Evolutionary conservation across 129 eudicot genomes (phyloP).

Genomic region (Daucus carota): DNA sequence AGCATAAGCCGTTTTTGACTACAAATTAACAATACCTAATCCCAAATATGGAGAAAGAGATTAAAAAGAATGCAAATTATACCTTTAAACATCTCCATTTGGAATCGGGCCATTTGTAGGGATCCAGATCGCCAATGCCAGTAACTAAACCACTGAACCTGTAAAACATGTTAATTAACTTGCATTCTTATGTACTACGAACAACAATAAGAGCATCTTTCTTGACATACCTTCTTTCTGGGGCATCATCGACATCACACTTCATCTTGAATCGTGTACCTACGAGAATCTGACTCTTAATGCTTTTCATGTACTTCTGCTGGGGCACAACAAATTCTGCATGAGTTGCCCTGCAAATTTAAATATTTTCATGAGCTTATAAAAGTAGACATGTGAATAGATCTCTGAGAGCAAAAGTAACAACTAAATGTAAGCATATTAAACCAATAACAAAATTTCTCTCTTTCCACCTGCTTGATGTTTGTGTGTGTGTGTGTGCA

Average conservation of each 20-base stretch:
- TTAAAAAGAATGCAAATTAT: constrained; percentile 5
- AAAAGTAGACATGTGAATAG: background rate
- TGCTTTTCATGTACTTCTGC: constrained; percentile 42
- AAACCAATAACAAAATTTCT: background rate
- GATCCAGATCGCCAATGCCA: constrained; percentile 70
- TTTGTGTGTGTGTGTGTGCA: background rate
- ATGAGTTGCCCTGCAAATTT: constrained; percentile 61
- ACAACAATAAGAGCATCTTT: background rate
- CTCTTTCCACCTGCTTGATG: background rate
- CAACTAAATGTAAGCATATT: background rate
- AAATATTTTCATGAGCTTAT: background rate
- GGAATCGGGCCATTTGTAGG: constrained; percentile 82
- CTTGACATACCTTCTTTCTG: constrained; percentile 63
- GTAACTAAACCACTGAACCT: constrained; percentile 81
- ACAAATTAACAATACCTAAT: background rate
- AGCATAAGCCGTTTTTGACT: background rate
- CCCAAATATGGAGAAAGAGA: background rate
- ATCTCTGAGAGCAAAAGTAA: background rate
- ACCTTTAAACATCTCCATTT: constrained; percentile 96
- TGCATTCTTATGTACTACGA: background rate
- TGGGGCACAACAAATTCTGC: constrained; percentile 70
- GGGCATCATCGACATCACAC: constrained; percentile 73
- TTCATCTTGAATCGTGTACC: constrained; percentile 80
- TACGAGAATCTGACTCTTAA: constrained; percentile 32
- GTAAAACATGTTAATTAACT: constrained; percentile 12